Evolutionary conservation across 2,329 filamentous ascomycete genomes (phyloP).

Genomic region (Neonectria hederae): DNA sequence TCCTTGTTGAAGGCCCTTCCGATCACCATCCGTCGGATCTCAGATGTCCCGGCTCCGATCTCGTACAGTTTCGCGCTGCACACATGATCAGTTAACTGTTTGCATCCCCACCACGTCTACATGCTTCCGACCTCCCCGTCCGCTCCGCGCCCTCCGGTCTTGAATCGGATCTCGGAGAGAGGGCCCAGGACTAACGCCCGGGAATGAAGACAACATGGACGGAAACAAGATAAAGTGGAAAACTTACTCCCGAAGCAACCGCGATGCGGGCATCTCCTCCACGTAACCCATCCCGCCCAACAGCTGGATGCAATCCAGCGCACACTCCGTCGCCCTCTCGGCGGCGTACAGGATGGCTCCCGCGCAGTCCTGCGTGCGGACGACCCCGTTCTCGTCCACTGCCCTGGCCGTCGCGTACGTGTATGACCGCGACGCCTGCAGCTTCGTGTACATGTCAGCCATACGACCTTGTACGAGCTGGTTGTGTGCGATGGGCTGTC

Average conservation of each 20-base stretch:
- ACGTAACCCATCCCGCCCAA: conserved; percentile 96
- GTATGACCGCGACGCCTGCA: conserved; percentile 84
- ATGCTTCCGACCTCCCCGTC: neutral
- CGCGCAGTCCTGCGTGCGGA: conserved; percentile 91
- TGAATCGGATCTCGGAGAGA: neutral
- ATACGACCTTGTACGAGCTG: conserved; percentile 93
- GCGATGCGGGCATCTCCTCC: conserved; percentile 91
- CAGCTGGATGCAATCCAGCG: conserved; percentile 89
- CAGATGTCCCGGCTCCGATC: conserved; percentile 95
- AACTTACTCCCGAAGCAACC: conserved; percentile 76
- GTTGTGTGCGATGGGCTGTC: conserved; percentile 85
- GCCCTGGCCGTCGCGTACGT: conserved; percentile 83
- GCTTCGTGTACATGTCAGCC: conserved; percentile 97
- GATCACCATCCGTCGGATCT: conserved; percentile 94
- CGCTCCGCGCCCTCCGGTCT: neutral
- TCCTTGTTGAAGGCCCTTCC: conserved; percentile 91
- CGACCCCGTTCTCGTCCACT: conserved; percentile 78
- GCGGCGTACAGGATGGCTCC: conserved; percentile 94
- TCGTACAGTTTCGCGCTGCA: conserved; percentile 82
- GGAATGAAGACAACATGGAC: neutral
- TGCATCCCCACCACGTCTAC: neutral
- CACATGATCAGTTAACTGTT: conserved; percentile 42
- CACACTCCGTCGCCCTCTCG: conserved; percentile 86
- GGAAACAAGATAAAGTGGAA: neutral
- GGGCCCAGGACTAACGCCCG: neutral